phyloP scores from a whole-genome alignment of 2,329 filamentous ascomycete species.

The Botrytis fragariae region DNA sequence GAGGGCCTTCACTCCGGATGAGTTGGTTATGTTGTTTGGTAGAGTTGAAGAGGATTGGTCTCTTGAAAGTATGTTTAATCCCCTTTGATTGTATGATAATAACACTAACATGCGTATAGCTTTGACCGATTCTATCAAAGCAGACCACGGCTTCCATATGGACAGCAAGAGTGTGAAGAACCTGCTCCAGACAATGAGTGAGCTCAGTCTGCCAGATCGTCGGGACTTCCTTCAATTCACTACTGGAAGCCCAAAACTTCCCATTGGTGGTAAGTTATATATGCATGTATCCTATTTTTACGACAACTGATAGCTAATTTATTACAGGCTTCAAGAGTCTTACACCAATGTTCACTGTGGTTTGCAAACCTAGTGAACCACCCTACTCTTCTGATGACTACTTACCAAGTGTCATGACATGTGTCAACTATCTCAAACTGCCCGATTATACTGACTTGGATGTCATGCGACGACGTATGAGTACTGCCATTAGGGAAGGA shows the following conservation, averaged over 20 bases:
- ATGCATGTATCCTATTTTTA: not conserved
- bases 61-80: slow-evolving; percentile 74
- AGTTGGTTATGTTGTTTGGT: slow-evolving; percentile 92
- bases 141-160: slow-evolving; percentile 97
- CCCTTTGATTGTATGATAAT: not conserved
- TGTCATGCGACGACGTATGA: slow-evolving; percentile 73
- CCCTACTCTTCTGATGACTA: slow-evolving; percentile 95
- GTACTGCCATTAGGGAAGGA: slow-evolving; percentile 86
- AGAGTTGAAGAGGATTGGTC: slow-evolving; percentile 95
- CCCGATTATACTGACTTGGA: slow-evolving; percentile 85
- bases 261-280: slow-evolving; percentile 79
- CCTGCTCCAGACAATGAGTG: slow-evolving; percentile 90
- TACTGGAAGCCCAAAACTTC: slow-evolving; percentile 94
- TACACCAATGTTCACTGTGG: slow-evolving; percentile 97
- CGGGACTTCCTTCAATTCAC: slow-evolving; percentile 97
- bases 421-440: slow-evolving; percentile 97
- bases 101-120: slow-evolving; percentile 50
- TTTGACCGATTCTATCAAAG: slow-evolving; percentile 97
- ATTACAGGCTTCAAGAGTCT: slow-evolving; percentile 85
- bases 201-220: slow-evolving; percentile 69
- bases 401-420: slow-evolving; percentile 99
- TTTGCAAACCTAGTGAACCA: slow-evolving; percentile 96
- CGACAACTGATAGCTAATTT: slow-evolving; percentile 38
- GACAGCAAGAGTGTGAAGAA: slow-evolving; percentile 96
- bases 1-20: slow-evolving; percentile 89